Conservation (phyloP, 805 yeast species). For the Sungouiella blattae region DNA sequence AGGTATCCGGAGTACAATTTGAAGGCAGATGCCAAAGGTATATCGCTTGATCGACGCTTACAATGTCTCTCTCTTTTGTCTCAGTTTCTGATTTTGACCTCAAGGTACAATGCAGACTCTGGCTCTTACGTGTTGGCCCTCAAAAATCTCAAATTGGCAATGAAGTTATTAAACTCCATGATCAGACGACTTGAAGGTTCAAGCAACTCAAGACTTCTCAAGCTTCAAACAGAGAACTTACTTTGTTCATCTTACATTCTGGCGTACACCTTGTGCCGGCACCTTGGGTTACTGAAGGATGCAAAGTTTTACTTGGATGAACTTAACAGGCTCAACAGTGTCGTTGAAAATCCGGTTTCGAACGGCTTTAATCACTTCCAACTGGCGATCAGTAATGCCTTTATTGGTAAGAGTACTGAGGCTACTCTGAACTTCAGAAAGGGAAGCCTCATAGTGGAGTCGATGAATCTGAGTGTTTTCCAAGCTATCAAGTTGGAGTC, state of each 20-base stretch:
- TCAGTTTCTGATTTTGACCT: constrained; percentile 30
- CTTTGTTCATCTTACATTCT: constrained; percentile 37
- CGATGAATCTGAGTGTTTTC: neutral
- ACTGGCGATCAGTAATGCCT: constrained; percentile 7
- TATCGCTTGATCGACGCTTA: constrained; percentile 19
- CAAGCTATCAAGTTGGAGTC: neutral
- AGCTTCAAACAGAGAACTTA: constrained; percentile 32
- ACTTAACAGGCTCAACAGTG: constrained; percentile 34
- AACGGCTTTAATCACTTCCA: constrained; percentile 17
- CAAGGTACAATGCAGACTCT: constrained; percentile 18
- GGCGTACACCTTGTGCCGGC: constrained; percentile 38
- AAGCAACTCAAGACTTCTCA: constrained; percentile 21
- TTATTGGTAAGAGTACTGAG: constrained; percentile 11
- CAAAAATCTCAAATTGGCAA: constrained; percentile 43
- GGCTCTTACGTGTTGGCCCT: constrained; percentile 27
- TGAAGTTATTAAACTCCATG: constrained; percentile 52
- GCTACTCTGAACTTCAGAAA: neutral
- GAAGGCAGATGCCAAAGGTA: constrained; percentile 4
- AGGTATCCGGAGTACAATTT: constrained; percentile 29
- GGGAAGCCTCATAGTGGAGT: neutral
- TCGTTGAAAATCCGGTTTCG: constrained; percentile 22
- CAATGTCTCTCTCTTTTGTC: constrained; percentile 29
- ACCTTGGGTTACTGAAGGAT: constrained; percentile 57
- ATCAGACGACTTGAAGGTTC: constrained; percentile 36
- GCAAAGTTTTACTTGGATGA: constrained; percentile 54